Evolutionary conservation across 2,329 filamentous ascomycete genomes (phyloP), one percentile per base, ranked within the genome.

Genomic region (Trichoderma sp.): DNA sequence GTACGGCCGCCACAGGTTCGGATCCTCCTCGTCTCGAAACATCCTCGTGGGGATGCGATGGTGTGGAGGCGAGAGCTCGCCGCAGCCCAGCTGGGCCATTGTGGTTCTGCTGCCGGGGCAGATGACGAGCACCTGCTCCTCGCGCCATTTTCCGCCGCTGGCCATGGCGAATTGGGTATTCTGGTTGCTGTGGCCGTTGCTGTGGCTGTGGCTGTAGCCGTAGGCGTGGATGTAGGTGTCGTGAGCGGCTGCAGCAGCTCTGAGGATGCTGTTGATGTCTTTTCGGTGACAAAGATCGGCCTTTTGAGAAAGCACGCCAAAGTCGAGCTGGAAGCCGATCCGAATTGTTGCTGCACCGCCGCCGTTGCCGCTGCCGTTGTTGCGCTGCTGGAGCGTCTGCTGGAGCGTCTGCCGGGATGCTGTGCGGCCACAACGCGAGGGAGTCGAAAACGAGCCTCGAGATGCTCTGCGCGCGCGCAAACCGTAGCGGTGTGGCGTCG

Each of bases 11-110:
- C 85, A 89, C 43, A 94, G 94, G 76, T 84, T 79, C 82, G 84
- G 88, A 37, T 95, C 91, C 77, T 89, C 94, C 77, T 91, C 89
- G 69, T 96, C 94, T 73, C 90, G 89, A 65, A 98, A 99, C 94
- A 99, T 97, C 83, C 96, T 91, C 80, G 95, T 97, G 37, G 92
- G 89, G 73, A 98, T 87, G 73, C 94, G 92, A 79, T 92, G 88
- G 71, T 90, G 87, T n/a, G 96, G 93, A 54, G 94, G 94, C 43
- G 94, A 97, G 79, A 98, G 90, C 83, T 97, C 94, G 74, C 89
- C 90, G 74, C 96, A 91, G 63, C 94, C 94, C 51, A 97, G 87
- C 85, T 97, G 94, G 73, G 94, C 94, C 82, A 97, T 89, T 69
- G 94, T 97, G 72, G 90, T 95, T 81, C 91, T 90, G 79, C 94